These are phyloP conservation scores for Schizothecium vesticola DNA, from an alignment of 495 filamentous ascomycete genomes.

Conservation along the genomic window DNA sequence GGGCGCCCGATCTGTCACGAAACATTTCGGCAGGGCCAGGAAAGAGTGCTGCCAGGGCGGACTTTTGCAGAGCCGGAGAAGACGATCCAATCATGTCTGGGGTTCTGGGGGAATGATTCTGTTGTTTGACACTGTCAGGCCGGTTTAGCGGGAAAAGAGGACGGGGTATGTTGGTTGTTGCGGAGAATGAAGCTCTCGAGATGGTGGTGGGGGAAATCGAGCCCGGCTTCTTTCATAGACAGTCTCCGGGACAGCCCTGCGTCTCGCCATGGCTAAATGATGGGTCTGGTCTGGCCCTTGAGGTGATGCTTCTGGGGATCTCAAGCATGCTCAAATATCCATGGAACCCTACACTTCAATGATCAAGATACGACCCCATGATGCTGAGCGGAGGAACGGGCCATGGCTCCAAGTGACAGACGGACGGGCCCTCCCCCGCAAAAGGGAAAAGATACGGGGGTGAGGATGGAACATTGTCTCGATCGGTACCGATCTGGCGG, in stretches of 20 bases:
- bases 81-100: neutral
- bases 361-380: neutral
- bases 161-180: neutral
- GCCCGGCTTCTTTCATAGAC: neutral
- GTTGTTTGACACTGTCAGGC: neutral
- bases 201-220: neutral
- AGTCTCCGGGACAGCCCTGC: neutral
- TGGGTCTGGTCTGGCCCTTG: neutral
- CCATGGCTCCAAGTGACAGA: neutral
- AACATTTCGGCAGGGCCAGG: neutral
- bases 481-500: neutral
- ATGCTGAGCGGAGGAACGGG: neutral
- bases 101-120: neutral
- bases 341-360: neutral
- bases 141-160: neutral
- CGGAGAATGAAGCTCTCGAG: neutral
- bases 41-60: neutral
- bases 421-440: neutral
- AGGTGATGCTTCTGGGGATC: neutral
- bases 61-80: neutral
- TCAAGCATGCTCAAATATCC: neutral
- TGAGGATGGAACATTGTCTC: neutral
- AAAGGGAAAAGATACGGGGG: neutral
- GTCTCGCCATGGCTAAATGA: neutral
- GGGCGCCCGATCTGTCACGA: slow-evolving; percentile 4